Evolutionary conservation across 1,284 basidiomycete genomes (phyloP), one percentile per base, ranked within the genome.

Genomic region (Marasmius oreades): DNA sequence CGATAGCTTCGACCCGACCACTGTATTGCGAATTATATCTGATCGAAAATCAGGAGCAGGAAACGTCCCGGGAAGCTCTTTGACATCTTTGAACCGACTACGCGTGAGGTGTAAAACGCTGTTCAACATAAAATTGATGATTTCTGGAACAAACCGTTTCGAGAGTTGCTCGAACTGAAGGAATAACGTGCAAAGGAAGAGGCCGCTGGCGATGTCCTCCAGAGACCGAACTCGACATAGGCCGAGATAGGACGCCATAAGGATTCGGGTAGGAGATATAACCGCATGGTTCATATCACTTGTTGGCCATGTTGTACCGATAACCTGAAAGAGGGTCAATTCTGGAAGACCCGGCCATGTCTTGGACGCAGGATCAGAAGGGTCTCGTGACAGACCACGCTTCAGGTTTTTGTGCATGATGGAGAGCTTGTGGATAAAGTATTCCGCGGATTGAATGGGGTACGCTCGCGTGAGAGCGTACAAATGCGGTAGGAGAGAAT

Each of bases 381-480:
- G 76, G 1, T 92, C 93, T n/a, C 78, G 80, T 2, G 86, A 81
- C 6, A 99, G 77, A 5, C 95, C 95, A 5, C 87, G 85, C 55
- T 85, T 85, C 51, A 99, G 84, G 69, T 98, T 98, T 74, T 95
- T 95, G 70, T 98, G 89, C 93, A 98, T 97, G 10, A 98, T 72
- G 0, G 80, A 75, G 46, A 99, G 79, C 72, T 98, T 98, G 51
- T 81, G 74, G 58, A 91, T 83, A 70, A 95, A 95, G 66, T 88
- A 82, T 51, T 85, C 80, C 0, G 95, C 92, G 4, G 88, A 81
- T 44, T 87, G 82, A 53, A 90, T 80, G 0, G 96, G 93, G 72
- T 95, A 96, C 20, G 87, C 76, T 64, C 87, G 86, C 31, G 89
- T 85, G 44, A 99, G 84, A 12, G 89, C 80, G 61, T 82, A 84